Evolutionary conservation across 805 yeast genomes (phyloP), one percentile per base, ranked within the genome.

Genomic region (Nakazawaea peltata): DNA sequence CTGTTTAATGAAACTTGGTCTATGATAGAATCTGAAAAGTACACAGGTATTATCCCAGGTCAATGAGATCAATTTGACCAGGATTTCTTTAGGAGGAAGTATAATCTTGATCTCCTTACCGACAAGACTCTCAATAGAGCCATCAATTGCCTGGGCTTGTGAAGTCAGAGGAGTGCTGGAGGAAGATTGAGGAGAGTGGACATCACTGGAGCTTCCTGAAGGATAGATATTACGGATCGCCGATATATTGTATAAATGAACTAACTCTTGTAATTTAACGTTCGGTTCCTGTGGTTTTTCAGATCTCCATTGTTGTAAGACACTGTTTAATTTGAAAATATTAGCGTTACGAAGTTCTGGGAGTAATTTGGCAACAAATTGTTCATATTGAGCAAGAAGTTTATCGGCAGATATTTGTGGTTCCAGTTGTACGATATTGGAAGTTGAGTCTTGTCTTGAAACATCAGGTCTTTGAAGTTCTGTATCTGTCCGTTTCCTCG

Each of bases 11-110:
- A 86, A 71, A 2, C 88, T 76, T 1, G 95, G 95, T 22, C 95
- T 61, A 50, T 87, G 95, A 52, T 84, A 82, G 53, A 87, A 86
- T 37, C 94, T 65, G 52, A 86, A 83, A 34, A 87, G 61, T 4
- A 85, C 86, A 56, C 94, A 85, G 0, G 94, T 94, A 45, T 79
- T 76, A 42, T 77, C 74, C 94, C 95, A 87, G 1, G 88, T 81
- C 30, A 79, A 73, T 41, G 75, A 73, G 16, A 87, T 77, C 41
- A 86, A 64, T 44, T 73, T 74, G 25, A 83, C 54, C 0, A 95
- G 90, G 18, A 71, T 69, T 23, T 75, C 78, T 48, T 81, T 77
- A 1, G 88, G 74, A 0, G 96, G 96, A 25, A 87, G 58, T 7
- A 81, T 73, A 41, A 80, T 68, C 42, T 68, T 75, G 44, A 81